These are phyloP conservation scores for Quercus lobata DNA, from an alignment of 331 rosid species.

Conservation along the genomic window DNA sequence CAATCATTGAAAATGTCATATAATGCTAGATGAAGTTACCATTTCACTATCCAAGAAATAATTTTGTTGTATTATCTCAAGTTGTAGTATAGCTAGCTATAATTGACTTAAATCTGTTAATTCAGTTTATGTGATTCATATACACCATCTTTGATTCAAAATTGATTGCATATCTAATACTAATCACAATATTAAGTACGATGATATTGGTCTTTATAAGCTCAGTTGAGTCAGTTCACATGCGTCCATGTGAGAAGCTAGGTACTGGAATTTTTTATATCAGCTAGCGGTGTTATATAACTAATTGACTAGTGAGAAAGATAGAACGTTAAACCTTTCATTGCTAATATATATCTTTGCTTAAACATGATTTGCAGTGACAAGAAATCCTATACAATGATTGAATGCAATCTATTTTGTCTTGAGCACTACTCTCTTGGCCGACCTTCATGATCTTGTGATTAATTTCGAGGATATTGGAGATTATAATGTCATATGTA, in stretches of 20 bases:
- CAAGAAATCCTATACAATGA: conserved; percentile 4
- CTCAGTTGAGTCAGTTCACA: conserved; percentile 12
- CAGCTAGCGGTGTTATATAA: no score
- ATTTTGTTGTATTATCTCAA: no score
- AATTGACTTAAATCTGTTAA: no score
- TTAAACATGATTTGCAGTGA: not conserved
- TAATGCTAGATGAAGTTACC: no score
- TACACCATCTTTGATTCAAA: not conserved
- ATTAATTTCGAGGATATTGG: not conserved
- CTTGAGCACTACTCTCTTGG: not conserved
- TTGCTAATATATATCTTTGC: no score
- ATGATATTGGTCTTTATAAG: not conserved
- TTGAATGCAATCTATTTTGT: not conserved
- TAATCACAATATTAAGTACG: not conserved
- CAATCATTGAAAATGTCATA: no score
- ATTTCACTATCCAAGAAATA: no score
- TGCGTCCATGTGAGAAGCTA: conserved; percentile 34
- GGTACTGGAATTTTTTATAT: not conserved
- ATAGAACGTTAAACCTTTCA: no score
- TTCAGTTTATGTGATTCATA: not conserved
- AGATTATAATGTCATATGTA: not conserved
- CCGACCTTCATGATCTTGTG: not conserved
- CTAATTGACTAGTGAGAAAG: not conserved
- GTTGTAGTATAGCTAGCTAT: no score
- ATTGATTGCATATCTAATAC: not conserved